phyloP scores from a whole-genome alignment of 2,329 filamentous ascomycete species.

The Emmonsiellopsis sp. region DNA sequence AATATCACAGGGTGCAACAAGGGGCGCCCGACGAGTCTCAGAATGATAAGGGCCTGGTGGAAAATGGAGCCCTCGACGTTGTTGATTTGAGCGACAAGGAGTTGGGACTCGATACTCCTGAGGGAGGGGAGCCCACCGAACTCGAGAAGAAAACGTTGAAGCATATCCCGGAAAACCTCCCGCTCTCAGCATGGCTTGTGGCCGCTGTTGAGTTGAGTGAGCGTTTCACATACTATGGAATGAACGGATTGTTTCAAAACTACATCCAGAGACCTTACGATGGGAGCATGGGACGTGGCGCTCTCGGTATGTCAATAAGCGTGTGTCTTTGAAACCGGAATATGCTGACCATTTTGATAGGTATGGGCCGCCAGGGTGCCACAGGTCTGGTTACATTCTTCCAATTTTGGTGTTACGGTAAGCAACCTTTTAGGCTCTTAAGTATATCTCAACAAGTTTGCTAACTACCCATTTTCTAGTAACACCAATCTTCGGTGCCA shows the following conservation, averaged over 20 bases:
- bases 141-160: conserved; percentile 43
- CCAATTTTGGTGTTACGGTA: conserved; percentile 47
- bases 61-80: conserved; percentile 2
- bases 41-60: conserved; percentile 4
- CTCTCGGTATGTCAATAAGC: conserved; percentile 25
- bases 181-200: conserved; percentile 48
- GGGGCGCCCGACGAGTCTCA: not conserved
- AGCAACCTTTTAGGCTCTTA: conserved; percentile 7
- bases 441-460: not conserved
- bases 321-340: not conserved
- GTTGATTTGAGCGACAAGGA: conserved; percentile 5
- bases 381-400: conserved; percentile 46
- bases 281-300: conserved; percentile 31
- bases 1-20: conserved; percentile 2
- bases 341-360: conserved; percentile 8
- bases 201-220: conserved; percentile 49
- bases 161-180: conserved; percentile 47
- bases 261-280: conserved; percentile 40
- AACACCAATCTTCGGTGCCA: conserved; percentile 51
- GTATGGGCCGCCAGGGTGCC: conserved; percentile 34
- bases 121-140: conserved; percentile 46
- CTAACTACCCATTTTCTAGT: conserved; percentile 19
- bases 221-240: conserved; percentile 52
- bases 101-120: conserved; percentile 22
- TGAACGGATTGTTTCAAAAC: conserved; percentile 48